Evolutionary conservation across 2,329 filamentous ascomycete genomes (phyloP), one percentile per base, ranked within the genome.

Genomic region (Fusarium beomiforme): DNA sequence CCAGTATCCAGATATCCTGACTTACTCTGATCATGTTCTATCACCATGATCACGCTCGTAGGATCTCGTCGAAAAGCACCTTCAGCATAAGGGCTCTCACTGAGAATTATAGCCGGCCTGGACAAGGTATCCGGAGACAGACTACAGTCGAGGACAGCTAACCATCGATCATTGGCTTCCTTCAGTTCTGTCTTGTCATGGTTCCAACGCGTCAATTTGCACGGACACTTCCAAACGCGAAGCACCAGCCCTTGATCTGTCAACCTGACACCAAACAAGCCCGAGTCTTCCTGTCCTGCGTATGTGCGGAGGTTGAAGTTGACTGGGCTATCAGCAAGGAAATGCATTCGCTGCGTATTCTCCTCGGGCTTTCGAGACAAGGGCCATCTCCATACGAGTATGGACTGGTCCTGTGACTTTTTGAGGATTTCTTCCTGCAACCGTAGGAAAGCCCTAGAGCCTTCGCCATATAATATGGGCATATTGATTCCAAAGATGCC

Each of bases 401-500:
- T 68, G 8, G 77, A 79, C 33, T 82, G 78, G 59, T 83, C 81
- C 14, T 78, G 73, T 1, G 78, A 74, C 19, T 54, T 64, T 59
- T 77, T 78, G 41, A 82, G 69, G 16, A 82, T 79, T 26, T 81
- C 79, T 49, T 81, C 73, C 59, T 82, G 79, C 4, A 82, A 66
- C 26, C 80, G 73, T 10, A 75, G 55, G 53, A 81, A 82, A 13
- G 80, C 79, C 41, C 69, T 76, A 33, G 29, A 53, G n/a, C 80
- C 79, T 41, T 82, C 80, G 3, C 80, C 81, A 21, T 81, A 82
- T 1, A 81, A 67, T 24, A 81, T 68, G 9, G 78, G 76, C 78
- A 82, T 81, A 29, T 78, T 78, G 7, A 82, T 73, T 36, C 70
- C 75, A 26, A 80, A 82, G 5, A 82, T 67, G 2, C 80, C 81